phyloP scores from a whole-genome alignment of 768 basidiomycete genomes.

The Phaffia australis region DNA sequence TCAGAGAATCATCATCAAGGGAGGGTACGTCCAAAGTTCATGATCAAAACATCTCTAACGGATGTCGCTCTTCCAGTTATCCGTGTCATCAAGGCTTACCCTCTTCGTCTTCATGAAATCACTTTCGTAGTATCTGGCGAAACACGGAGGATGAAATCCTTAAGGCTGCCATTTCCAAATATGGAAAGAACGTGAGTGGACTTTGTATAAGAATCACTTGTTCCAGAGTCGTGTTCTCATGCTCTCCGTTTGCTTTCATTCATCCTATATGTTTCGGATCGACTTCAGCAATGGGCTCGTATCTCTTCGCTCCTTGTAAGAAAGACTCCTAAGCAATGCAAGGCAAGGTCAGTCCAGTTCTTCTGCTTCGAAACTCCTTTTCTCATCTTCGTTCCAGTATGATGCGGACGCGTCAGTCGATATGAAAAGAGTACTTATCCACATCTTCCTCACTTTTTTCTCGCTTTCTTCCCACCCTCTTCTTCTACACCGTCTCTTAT shows the following conservation, averaged over 20 bases:
- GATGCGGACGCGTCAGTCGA: too few species aligned
- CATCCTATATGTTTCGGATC: not conserved
- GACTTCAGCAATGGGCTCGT: conserved; percentile 61
- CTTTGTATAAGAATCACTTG: not conserved
- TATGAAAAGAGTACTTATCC: too few species aligned
- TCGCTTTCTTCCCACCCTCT: not conserved
- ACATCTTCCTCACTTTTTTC: not conserved
- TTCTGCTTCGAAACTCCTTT: too few species aligned
- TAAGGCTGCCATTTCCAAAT: conserved; percentile 76
- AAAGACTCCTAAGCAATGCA: conserved; percentile 99
- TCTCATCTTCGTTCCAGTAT: too few species aligned
- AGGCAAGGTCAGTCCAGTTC: conserved; percentile 39
- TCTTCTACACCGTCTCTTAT: not conserved
- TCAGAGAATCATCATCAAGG: conserved; percentile 27
- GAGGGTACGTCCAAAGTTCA: conserved; percentile 19
- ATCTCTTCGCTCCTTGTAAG: conserved; percentile 94
- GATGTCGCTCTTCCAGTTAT: not conserved
- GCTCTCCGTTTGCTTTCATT: conserved; percentile 1
- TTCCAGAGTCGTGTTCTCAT: not conserved
- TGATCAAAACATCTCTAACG: not conserved
- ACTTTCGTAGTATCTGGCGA: conserved; percentile 10
- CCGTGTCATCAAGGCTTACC: not conserved
- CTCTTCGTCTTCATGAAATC: not conserved
- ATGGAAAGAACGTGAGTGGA: conserved; percentile 39
- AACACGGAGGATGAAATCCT: conserved; percentile 70